Evolutionary conservation across 805 yeast species (phyloP).

Genomic region (Suhomyces sp.): DNA sequence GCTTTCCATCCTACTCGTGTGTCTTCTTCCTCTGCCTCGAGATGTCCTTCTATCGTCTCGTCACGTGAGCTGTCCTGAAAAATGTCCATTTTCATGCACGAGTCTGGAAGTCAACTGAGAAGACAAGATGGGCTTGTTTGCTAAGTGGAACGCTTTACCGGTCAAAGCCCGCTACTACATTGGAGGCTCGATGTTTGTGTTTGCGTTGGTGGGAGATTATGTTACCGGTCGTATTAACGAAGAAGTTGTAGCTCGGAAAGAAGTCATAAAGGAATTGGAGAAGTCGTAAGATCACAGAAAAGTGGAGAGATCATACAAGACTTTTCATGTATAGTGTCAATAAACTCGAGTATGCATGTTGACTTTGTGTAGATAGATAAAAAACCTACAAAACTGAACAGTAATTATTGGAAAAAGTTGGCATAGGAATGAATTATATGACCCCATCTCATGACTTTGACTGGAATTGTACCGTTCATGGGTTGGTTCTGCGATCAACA

Average conservation of each 20-base stretch:
- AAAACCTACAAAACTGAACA: background rate
- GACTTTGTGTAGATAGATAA: background rate
- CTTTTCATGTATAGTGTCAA: background rate
- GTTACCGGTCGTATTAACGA: slow-evolving; percentile 33
- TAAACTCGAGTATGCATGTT: background rate
- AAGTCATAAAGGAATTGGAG: slow-evolving; percentile 11
- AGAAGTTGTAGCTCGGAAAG: slow-evolving; percentile 34
- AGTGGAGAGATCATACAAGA: background rate
- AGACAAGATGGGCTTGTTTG: slow-evolving; percentile 25
- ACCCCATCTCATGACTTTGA: too few relatives aligned
- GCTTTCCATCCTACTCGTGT: background rate
- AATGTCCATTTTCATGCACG: background rate
- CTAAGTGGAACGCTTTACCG: slow-evolving; percentile 41
- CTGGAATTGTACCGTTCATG: slow-evolving; percentile 67
- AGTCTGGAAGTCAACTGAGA: background rate
- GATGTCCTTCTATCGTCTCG: background rate
- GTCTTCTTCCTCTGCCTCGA: background rate
- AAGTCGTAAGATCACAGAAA: background rate
- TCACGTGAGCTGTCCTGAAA: background rate
- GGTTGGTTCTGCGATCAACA: slow-evolving; percentile 95
- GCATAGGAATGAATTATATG: background rate
- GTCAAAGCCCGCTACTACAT: slow-evolving; percentile 39
- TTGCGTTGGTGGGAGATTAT: slow-evolving; percentile 42
- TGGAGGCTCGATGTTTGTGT: slow-evolving; percentile 38
- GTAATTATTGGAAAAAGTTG: background rate